Percentiles rank a stretch among this genome's conserved stretches.
These are phyloP conservation scores for Apiosordaria backusii DNA, from an alignment of 495 filamentous ascomycete genomes.

Conservation along the genomic window DNA sequence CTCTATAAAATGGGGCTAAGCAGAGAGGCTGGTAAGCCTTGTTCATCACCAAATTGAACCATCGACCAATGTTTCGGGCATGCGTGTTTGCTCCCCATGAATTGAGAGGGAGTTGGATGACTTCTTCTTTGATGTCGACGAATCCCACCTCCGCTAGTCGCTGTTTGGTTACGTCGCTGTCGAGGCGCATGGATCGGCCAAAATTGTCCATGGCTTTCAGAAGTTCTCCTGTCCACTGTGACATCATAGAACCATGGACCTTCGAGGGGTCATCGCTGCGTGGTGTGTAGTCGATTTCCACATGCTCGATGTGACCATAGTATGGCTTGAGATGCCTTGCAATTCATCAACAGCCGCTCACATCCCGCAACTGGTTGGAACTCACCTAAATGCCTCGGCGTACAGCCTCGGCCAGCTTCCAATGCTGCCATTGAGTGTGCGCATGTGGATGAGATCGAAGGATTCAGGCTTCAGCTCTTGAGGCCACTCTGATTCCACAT, in stretches of 20 bases:
- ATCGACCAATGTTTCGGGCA: conserved; percentile 67
- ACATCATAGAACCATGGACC: conserved; percentile 46
- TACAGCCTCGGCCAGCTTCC: conserved; percentile 75
- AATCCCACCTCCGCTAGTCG: conserved; percentile 72
- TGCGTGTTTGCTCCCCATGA: conserved; percentile 71
- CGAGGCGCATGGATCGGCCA: conserved; percentile 61
- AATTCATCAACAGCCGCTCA: conserved; percentile 16
- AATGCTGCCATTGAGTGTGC: conserved; percentile 78
- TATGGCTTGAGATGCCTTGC: conserved; percentile 76
- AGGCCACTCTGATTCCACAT: conserved; percentile 77
- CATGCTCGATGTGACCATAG: conserved; percentile 75
- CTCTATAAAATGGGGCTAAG: conserved; percentile 69
- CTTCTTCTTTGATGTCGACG: conserved; percentile 72
- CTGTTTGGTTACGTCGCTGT: conserved; percentile 59
- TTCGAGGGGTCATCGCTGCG: conserved; percentile 66
- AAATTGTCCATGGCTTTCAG: conserved; percentile 64
- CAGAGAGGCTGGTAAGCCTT: conserved; percentile 71
- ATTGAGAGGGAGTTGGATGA: conserved; percentile 71
- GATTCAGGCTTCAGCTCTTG: conserved; percentile 62
- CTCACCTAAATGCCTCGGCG: conserved; percentile 61
- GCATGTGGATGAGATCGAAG: conserved; percentile 84
- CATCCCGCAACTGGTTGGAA: background rate
- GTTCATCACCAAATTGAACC: conserved; percentile 78
- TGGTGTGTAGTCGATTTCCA: conserved; percentile 87
- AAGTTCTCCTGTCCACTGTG: conserved; percentile 67